Evolutionary conservation across 2,329 filamentous ascomycete species (phyloP).

Genomic region (Pseudogymnoascus sp.): DNA sequence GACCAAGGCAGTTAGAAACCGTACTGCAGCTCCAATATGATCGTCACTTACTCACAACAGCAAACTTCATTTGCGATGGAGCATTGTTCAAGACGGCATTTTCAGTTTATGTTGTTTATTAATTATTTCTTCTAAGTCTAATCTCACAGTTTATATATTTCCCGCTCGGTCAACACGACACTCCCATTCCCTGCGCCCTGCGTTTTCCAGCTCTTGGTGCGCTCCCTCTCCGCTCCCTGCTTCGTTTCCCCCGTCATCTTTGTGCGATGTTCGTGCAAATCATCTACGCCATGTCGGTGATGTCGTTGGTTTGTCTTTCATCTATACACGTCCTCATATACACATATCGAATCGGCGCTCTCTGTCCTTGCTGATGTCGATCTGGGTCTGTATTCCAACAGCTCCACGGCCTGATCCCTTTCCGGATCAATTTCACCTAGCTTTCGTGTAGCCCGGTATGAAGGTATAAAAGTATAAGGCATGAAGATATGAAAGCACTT

Average conservation of each 20-base stretch:
- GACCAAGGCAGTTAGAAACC: background rate
- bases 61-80: background rate
- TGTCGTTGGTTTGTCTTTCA: background rate
- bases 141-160: background rate
- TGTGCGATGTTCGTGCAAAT: background rate
- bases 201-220: conserved; percentile 27
- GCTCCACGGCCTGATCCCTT: background rate
- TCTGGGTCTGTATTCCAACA: background rate
- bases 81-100: background rate
- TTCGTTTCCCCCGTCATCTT: background rate
- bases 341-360: background rate
- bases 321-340: background rate
- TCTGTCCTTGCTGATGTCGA: background rate
- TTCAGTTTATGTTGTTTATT: background rate
- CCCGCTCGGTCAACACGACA: background rate
- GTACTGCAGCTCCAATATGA: background rate
- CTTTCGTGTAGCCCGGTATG: background rate
- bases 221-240: conserved; percentile 16
- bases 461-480: background rate
- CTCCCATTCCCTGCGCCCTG: conserved; percentile 10
- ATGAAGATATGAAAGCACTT: background rate
- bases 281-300: background rate
- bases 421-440: background rate
- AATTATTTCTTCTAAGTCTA: background rate
- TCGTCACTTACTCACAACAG: background rate